Evolutionary conservation across 148 eudicot genomes (phyloP).

Genomic region (Heliosperma pusillum): DNA sequence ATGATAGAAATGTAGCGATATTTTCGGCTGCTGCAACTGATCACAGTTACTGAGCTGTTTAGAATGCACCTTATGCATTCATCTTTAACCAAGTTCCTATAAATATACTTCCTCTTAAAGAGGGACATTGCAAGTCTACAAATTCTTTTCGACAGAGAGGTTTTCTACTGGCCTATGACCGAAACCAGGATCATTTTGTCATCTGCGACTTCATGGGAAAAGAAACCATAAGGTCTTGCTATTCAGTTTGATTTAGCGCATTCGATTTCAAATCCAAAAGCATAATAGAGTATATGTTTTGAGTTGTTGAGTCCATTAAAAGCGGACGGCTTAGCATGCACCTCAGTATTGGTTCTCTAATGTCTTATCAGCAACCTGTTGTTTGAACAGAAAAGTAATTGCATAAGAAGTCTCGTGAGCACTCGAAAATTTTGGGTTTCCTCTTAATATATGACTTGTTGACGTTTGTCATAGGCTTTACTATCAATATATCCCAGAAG

Average conservation of each 20-base stretch:
- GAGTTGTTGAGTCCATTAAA: too few species aligned
- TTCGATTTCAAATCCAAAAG: not conserved
- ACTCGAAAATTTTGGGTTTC: not conserved
- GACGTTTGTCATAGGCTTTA: slow-evolving; percentile 54
- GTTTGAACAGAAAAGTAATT: too few species aligned
- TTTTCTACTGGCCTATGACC: too few species aligned
- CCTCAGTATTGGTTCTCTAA: too few species aligned
- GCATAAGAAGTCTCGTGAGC: not conserved
- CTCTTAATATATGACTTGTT: not conserved
- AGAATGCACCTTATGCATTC: not conserved
- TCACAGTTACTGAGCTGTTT: not conserved
- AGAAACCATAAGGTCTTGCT: not conserved
- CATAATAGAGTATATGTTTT: not conserved
- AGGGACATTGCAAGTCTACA: too few species aligned
- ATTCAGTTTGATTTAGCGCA: not conserved
- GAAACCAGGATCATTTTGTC: too few species aligned
- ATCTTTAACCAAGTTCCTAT: too few species aligned
- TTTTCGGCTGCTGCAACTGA: not conserved
- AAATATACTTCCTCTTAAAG: too few species aligned
- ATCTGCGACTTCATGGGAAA: not conserved
- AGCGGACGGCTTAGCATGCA: too few species aligned
- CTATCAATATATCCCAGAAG: slow-evolving; percentile 85
- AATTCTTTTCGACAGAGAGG: too few species aligned
- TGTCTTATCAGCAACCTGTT: too few species aligned
- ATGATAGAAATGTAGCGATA: not conserved